Evolutionary conservation across 257 asterid species (phyloP).

Genomic region (Catharanthus roseus): DNA sequence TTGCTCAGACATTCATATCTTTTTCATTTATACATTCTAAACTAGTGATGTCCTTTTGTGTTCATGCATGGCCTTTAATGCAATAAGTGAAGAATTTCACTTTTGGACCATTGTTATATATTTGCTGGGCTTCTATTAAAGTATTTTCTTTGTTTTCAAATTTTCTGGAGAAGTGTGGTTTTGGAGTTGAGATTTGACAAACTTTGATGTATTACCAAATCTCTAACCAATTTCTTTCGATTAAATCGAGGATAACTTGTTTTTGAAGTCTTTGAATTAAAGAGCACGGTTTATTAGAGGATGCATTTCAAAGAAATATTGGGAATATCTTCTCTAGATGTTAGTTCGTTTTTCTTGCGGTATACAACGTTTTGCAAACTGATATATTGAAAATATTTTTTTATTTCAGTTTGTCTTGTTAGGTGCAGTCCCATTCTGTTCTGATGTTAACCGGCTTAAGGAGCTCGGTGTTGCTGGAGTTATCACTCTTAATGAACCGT

Average conservation of each 20-base stretch:
- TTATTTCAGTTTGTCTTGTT: constrained; percentile 42
- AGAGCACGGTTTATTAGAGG: not conserved
- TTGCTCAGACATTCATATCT: not conserved
- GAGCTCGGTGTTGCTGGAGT: constrained; percentile 52
- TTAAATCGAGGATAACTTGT: not conserved
- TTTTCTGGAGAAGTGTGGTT: not conserved
- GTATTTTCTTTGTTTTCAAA: not conserved
- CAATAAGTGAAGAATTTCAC: not conserved
- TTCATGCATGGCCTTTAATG: no score
- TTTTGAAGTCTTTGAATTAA: not conserved
- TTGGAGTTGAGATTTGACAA: not conserved
- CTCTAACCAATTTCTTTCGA: not conserved
- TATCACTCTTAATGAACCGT: constrained; percentile 53
- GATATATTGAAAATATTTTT: not conserved
- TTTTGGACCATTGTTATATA: no score
- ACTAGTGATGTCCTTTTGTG: no score
- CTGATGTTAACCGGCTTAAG: constrained; percentile 44
- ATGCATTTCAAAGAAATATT: not conserved
- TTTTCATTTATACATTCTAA: not conserved
- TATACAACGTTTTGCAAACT: constrained; percentile 3
- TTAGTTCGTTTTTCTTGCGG: no score
- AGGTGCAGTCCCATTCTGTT: constrained; percentile 63
- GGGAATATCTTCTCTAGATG: no score
- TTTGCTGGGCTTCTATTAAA: no score
- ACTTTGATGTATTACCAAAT: not conserved